Conservation (phyloP, 2,329 filamentous ascomycete species). For the Ophiosphaerella narmari region DNA sequence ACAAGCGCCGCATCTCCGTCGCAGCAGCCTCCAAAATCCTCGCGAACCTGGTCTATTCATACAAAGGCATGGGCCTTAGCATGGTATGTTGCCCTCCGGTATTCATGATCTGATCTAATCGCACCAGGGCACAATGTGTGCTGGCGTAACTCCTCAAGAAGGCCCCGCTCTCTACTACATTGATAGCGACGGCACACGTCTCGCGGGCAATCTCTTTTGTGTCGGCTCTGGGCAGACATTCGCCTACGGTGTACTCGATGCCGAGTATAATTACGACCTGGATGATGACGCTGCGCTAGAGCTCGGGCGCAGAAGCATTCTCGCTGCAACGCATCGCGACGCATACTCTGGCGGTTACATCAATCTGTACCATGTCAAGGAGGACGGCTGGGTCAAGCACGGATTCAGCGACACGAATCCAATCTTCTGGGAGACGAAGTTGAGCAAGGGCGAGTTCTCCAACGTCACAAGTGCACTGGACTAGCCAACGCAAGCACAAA, state of each 20-base stretch:
- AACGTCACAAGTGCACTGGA: slow-evolving; percentile 83
- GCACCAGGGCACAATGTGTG: slow-evolving; percentile 86
- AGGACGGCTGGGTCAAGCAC: slow-evolving; percentile 98
- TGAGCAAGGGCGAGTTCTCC: slow-evolving; percentile 97
- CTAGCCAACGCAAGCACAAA: slow-evolving; percentile 39
- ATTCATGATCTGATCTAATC: slow-evolving; percentile 8
- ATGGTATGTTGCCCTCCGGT: slow-evolving; percentile 61
- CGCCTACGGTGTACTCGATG: slow-evolving; percentile 95
- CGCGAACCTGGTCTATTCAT: slow-evolving; percentile 95
- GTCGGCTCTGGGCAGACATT: slow-evolving; percentile 98
- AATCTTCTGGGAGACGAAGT: slow-evolving; percentile 99
- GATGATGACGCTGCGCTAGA: slow-evolving; percentile 86
- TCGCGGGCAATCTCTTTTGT: slow-evolving; percentile 95
- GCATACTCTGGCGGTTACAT: slow-evolving; percentile 99
- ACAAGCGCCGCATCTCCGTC: slow-evolving; percentile 98
- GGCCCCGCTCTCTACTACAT: slow-evolving; percentile 99
- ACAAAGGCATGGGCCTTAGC: slow-evolving; percentile 98
- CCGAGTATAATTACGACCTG: slow-evolving; percentile 91
- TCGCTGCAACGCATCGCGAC: slow-evolving; percentile 95
- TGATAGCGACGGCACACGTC: slow-evolving; percentile 91
- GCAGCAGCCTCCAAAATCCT: slow-evolving; percentile 98
- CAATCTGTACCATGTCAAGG: slow-evolving; percentile 99
- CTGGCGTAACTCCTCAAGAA: slow-evolving; percentile 92
- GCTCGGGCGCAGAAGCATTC: slow-evolving; percentile 86
- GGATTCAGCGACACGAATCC: slow-evolving; percentile 98